Conservation (phyloP, 192 early-diverging fungal species). For the Phlyctochytrium planicorne region DNA sequence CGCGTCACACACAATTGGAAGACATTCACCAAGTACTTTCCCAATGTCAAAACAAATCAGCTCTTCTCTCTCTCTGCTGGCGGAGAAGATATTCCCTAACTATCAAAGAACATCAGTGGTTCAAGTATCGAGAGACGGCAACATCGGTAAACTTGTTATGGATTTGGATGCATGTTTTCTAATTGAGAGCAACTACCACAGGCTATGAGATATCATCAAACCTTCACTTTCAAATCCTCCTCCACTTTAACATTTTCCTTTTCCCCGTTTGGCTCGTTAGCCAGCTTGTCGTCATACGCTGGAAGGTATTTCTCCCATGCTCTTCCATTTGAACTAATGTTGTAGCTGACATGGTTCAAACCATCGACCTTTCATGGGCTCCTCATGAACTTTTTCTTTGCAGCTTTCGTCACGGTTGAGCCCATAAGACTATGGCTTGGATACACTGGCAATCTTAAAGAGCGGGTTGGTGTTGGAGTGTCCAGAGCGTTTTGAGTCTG, state of each 20-base stretch:
- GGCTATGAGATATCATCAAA: constrained; percentile 36
- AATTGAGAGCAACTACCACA: too few relatives aligned
- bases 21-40: too few relatives aligned
- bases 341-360: constrained; percentile 21
- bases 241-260: constrained; percentile 38
- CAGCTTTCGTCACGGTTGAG: constrained; percentile 34
- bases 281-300: constrained; percentile 18
- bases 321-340: background rate
- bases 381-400: constrained; percentile 25
- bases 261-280: constrained; percentile 37
- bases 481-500: background rate
- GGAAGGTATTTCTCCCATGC: constrained; percentile 29
- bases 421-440: constrained; percentile 37
- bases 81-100: too few relatives aligned
- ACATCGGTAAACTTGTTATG: too few relatives aligned
- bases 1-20: too few relatives aligned
- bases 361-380: constrained; percentile 22
- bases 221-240: constrained; percentile 33
- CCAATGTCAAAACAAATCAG: too few relatives aligned
- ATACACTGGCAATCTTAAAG: constrained; percentile 39
- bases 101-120: too few relatives aligned
- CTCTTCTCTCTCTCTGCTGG: too few relatives aligned
- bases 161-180: too few relatives aligned
- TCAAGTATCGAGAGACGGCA: too few relatives aligned
- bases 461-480: constrained; percentile 23